These are phyloP conservation scores for Wickerhamiella lipophila DNA, from an alignment of 805 yeast species.

Conservation along the genomic window DNA sequence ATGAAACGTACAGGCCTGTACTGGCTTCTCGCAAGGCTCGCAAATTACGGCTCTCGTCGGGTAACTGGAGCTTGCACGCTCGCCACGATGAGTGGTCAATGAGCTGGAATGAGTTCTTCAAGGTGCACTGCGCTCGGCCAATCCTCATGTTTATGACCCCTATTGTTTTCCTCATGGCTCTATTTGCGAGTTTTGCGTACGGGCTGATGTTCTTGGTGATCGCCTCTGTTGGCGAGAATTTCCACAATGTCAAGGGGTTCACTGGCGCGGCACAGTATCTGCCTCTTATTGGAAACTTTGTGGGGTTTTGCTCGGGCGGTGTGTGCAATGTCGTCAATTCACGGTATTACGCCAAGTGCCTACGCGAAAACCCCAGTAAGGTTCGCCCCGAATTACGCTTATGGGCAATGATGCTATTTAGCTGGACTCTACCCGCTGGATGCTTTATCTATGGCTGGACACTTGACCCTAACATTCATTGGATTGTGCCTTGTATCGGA, in stretches of 20 bases:
- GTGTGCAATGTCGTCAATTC: constrained; percentile 23
- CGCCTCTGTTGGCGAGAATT: constrained; percentile 31
- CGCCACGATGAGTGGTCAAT: constrained; percentile 80
- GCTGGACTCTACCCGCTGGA: constrained; percentile 40
- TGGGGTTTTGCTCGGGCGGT: constrained; percentile 29
- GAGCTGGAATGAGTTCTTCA: constrained; percentile 52
- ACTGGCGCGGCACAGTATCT: constrained; percentile 24
- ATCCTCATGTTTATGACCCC: constrained; percentile 53
- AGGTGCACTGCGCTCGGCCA: constrained; percentile 68
- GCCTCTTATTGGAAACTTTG: constrained; percentile 28
- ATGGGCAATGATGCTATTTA: constrained; percentile 38
- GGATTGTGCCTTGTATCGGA: constrained; percentile 48
- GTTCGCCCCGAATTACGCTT: constrained; percentile 46
- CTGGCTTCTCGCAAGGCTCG: constrained; percentile 56
- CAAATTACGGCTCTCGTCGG: constrained; percentile 58
- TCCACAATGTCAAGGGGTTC: constrained; percentile 28
- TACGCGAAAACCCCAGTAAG: neutral
- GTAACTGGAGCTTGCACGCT: constrained; percentile 72
- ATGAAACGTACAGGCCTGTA: constrained; percentile 31
- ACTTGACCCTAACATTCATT: constrained; percentile 33
- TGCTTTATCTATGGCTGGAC: constrained; percentile 56
- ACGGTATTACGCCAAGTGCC: constrained; percentile 21
- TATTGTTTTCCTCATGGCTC: constrained; percentile 31
- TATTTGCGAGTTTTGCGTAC: constrained; percentile 34
- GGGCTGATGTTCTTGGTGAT: constrained; percentile 35